Percentiles rank a stretch among this genome's conserved stretches.
Conservation (phyloP, 75 land plant species). For the Adiantum capillusveneris region DNA sequence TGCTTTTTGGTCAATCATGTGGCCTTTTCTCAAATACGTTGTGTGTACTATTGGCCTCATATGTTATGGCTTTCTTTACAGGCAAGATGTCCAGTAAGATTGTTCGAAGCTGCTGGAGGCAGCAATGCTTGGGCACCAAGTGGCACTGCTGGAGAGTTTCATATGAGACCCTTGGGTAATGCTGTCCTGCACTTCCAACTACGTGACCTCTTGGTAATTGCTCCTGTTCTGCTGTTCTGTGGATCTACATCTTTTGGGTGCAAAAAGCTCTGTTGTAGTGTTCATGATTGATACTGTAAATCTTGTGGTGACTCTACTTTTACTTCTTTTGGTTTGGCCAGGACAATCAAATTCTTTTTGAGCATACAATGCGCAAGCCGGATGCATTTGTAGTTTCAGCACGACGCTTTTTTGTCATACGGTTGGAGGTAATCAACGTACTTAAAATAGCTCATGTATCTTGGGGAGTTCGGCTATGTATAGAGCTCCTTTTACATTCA, state of each 20-base stretch:
- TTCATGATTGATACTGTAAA: too few relatives aligned
- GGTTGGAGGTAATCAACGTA: constrained; percentile 21
- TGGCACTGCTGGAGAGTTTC: constrained; percentile 35
- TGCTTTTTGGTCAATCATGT: too few relatives aligned
- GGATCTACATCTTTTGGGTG: too few relatives aligned
- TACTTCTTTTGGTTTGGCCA: too few relatives aligned
- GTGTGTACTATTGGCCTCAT: too few relatives aligned
- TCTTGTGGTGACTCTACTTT: too few relatives aligned
- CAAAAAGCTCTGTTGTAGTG: too few relatives aligned
- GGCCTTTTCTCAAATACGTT: too few relatives aligned
- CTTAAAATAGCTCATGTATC: too few relatives aligned
- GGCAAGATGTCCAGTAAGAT: constrained; percentile 40
- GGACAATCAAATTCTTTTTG: constrained; percentile 39
- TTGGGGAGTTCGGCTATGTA: too few relatives aligned
- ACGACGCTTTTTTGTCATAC: constrained; percentile 35
- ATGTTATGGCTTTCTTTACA: background rate
- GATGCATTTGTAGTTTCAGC: constrained; percentile 22
- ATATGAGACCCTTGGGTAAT: constrained; percentile 28
- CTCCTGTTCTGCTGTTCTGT: too few relatives aligned
- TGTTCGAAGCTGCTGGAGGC: constrained; percentile 35
- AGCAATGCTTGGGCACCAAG: constrained; percentile 24
- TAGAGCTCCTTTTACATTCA: too few relatives aligned
- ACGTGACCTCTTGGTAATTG: constrained; percentile 31
- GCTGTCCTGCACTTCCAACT: constrained; percentile 32
- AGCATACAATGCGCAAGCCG: constrained; percentile 35